Base-by-base conservation (phyloP, 1,284 basidiomycete genomes). In the Neotropicomus parvogracilis region DNA sequence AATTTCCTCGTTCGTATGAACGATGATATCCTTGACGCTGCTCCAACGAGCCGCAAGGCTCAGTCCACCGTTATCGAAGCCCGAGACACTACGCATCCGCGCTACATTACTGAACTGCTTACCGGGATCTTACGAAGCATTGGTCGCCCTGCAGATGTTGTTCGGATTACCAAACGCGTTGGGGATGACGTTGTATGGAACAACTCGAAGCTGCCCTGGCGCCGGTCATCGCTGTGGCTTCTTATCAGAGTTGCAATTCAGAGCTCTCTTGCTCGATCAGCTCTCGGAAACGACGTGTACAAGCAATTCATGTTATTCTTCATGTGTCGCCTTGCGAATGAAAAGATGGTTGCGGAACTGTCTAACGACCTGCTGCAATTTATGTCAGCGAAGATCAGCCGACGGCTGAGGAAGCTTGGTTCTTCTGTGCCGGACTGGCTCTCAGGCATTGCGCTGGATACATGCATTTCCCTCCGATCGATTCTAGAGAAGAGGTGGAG, bases 241-340 rank as follows among this genome's bases (percentile, higher is more conserved):
- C 54, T 70, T 6, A 49, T 71, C 11, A 59, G 67, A 19, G 64
- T 73, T 6, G 54, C 55, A 0, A 49, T 79, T 5, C 77, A 79
- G 47, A 72, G 70, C 0, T 62, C 71, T 0, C 59, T 77, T 10
- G 43, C 50, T n/a, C 34, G 39, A 8, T 29, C 46, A 11, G 48
- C 44, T 27, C 54, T 43, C n/a, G 56, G 52, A 5, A 41, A 40
- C 16, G 42, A 43, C 16, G 54, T 55, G 1, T 80, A 79, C 63
- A 80, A 80, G 51, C 20, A 39, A 0, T 80, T 79, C 56, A 71
- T 78, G 57, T 44, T 70, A 3, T 74, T 66, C 44, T 57, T 75
- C 8, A 24, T n/a, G 31, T 32, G 31, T 13, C 31, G 13, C 19
- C 57, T 74, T 38, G 51, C 64, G 1, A 46, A 32, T 7, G 31